Percentiles rank a stretch among this genome's conserved stretches.
Conservation (phyloP, 371 early-diverging fungal species). For the Dentiscutata heterogama region DNA sequence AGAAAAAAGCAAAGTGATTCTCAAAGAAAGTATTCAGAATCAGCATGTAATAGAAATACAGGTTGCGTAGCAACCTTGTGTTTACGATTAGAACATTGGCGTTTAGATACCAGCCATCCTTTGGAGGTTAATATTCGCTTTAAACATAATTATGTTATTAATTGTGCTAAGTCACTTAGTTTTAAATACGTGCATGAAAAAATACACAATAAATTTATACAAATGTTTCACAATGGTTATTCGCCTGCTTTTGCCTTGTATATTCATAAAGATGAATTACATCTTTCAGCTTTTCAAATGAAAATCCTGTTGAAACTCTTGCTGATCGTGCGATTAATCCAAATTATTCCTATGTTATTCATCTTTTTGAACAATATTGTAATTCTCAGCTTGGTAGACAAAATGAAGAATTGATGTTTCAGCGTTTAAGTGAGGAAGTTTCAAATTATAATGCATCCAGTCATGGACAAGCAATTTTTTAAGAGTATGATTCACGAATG, state of each 20-base stretch:
- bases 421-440: not conserved
- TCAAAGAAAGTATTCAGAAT: not conserved
- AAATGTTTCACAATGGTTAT: slow-evolving; percentile 21
- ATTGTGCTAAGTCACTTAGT: not conserved
- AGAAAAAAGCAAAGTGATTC: not conserved
- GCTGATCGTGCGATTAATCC: not conserved
- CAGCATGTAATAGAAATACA: not conserved
- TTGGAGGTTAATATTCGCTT: not conserved
- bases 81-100: not conserved
- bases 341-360: not conserved
- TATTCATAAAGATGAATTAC: slow-evolving; percentile 7
- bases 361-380: slow-evolving; percentile 5
- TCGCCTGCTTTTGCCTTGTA: not conserved
- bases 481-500: not conserved
- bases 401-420: not conserved
- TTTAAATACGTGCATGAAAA: not conserved
- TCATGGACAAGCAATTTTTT: not conserved
- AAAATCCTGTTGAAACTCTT: not conserved
- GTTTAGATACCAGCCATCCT: too few species aligned
- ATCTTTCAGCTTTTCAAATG: not conserved
- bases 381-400: not conserved
- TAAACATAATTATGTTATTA: not conserved
- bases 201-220: not conserved
- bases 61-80: not conserved
- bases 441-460: not conserved